Percentiles rank a stretch among this genome's conserved stretches.
These are phyloP conservation scores for Termitomyces sp. DNA, from an alignment of 768 basidiomycete genomes.

Conservation along the genomic window DNA sequence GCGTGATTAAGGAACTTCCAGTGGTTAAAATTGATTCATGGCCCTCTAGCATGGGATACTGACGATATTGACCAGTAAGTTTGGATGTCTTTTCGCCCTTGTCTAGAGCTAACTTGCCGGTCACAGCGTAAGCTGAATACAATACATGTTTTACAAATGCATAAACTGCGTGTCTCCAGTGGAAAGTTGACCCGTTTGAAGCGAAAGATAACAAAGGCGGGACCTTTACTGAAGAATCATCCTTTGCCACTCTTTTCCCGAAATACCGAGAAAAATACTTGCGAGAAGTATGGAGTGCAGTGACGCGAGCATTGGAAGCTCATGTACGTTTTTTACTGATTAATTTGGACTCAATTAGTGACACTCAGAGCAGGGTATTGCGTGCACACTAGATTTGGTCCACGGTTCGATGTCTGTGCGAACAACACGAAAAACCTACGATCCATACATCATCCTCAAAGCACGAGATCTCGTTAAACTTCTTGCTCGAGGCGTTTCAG, in stretches of 20 bases:
- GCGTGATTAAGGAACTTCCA: conserved; percentile 21
- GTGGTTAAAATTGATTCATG: conserved; percentile 7
- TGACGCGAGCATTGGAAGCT: conserved; percentile 76
- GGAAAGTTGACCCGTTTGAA: conserved; percentile 84
- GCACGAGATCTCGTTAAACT: conserved; percentile 95
- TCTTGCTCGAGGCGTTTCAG: conserved; percentile 84
- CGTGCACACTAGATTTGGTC: conserved; percentile 89
- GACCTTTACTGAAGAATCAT: conserved; percentile 91
- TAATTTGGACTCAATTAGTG: background rate
- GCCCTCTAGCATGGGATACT: conserved; percentile 86
- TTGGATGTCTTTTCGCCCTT: conserved; percentile 1
- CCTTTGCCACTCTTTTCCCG: conserved; percentile 96
- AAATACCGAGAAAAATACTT: conserved; percentile 98
- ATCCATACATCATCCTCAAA: conserved; percentile 95
- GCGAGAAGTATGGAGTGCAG: conserved; percentile 89
- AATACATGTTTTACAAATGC: background rate
- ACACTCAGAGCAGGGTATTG: conserved; percentile 56
- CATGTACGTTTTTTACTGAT: conserved; percentile 43
- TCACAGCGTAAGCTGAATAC: conserved; percentile 35
- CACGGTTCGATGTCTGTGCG: conserved; percentile 97
- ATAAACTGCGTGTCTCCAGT: conserved; percentile 34
- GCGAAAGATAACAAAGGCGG: conserved; percentile 74
- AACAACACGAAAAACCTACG: conserved; percentile 95
- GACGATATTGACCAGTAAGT: conserved; percentile 98
- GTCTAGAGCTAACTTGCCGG: conserved; percentile 5